Conservation (phyloP, 2,329 filamentous ascomycete genomes). For the Pseudocercospora ulei region DNA sequence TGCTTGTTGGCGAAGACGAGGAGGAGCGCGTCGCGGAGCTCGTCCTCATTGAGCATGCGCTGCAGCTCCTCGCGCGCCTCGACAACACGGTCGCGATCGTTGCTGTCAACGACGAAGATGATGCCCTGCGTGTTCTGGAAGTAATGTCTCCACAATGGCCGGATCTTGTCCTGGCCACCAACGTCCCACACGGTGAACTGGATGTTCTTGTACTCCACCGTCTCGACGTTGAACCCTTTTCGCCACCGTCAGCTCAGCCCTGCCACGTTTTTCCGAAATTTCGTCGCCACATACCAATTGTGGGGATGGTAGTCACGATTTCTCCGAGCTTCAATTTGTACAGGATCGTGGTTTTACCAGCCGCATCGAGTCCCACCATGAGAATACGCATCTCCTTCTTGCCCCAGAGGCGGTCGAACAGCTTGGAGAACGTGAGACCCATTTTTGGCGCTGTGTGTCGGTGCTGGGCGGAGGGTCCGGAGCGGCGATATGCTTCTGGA, state of each 20-base stretch:
- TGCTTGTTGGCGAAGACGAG: slow-evolving; percentile 99
- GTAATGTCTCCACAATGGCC: slow-evolving; percentile 98
- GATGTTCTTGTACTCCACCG: slow-evolving; percentile 99
- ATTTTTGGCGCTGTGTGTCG: slow-evolving; percentile 54
- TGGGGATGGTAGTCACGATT: slow-evolving; percentile 96
- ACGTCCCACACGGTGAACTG: slow-evolving; percentile 99
- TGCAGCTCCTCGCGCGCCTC: slow-evolving; percentile 95
- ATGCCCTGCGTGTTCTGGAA: slow-evolving; percentile 97
- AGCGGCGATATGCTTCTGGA: slow-evolving; percentile 11
- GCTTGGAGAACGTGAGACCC: slow-evolving; percentile 88
- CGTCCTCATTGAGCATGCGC: slow-evolving; percentile 97
- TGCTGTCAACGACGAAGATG: slow-evolving; percentile 99
- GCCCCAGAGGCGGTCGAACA: slow-evolving; percentile 98
- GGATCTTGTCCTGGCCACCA: slow-evolving; percentile 99
- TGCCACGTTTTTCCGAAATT: neutral
- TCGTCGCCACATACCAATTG: slow-evolving; percentile 53
- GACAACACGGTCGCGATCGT: slow-evolving; percentile 94
- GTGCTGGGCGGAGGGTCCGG: slow-evolving; percentile 6
- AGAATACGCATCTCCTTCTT: slow-evolving; percentile 98
- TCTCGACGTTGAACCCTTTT: slow-evolving; percentile 96
- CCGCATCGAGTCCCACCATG: slow-evolving; percentile 95
- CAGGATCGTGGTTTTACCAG: slow-evolving; percentile 96
- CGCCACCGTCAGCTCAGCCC: slow-evolving; percentile 11
- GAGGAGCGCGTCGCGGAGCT: slow-evolving; percentile 93
- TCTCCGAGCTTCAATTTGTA: slow-evolving; percentile 99